Evolutionary conservation across 768 basidiomycete genomes (phyloP), one percentile per base, ranked within the genome.

Genomic region (Candolleomyces aberdarensis): DNA sequence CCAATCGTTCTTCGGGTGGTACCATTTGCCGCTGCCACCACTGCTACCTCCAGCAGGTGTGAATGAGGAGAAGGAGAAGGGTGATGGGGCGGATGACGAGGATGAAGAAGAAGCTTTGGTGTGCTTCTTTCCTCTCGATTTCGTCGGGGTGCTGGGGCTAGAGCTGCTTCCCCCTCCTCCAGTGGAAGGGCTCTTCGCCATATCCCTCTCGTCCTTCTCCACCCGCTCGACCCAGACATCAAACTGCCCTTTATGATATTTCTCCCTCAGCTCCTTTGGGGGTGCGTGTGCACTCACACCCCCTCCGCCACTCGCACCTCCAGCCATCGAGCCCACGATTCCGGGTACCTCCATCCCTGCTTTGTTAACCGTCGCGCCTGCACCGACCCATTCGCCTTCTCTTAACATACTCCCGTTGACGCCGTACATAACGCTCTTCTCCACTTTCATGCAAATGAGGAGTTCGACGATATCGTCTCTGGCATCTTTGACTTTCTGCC

Each of bases 161-260:
- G 41, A 43, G 41, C 41, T 11, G 41, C 41, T 11, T 43, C 13
- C 41, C 5, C 26, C 26, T 3, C 26, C 26, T 26, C 26, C 41
- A 5, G 41, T n/a, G 2, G 41, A 11, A 2, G 53, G 8, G 40
- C 32, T 39, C 5, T 31, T 36, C 32, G 19, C 40, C 29, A 55
- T 8, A 13, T 55, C 53, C 39, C 19, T 55, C 13, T 55, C 53
- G 36, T 55, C 53, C 53, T 55, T 55, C 39, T 22, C 53, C 6
- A 55, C 20, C 39, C 53, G 36, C 36, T 36, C 53, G 32, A 40
- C 40, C 53, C 53, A 55, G 7, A 55, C 11, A 31, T 55, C 53
- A 10, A 55, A 55, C 53, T 55, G 53, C 32, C 19, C 40, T 36
- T 36, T 36, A 55, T 55, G 53, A 41, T 55, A 55, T 14, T 55